A percentile compares a stretch with the other conserved stretches of the same genome.
phyloP scores from a whole-genome alignment of 202 grass and related monocot genomes.

The Elaeis oleifera region DNA sequence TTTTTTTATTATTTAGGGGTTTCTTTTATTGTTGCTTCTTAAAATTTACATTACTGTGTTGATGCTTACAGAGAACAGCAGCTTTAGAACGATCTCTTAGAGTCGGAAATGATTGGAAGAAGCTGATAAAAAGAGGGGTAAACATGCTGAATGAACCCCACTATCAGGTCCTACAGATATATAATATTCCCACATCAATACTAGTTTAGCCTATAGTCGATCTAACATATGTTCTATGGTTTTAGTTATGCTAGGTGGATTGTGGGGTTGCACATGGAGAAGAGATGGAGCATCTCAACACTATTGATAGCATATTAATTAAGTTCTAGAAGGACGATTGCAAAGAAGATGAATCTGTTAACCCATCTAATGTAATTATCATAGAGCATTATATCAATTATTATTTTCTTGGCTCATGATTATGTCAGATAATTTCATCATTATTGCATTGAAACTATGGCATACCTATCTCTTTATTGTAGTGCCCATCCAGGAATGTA shows the following conservation, averaged over 20 bases:
- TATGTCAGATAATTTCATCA: too few relatives aligned
- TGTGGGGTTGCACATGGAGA: slow-evolving; percentile 46
- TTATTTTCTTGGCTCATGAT: too few relatives aligned
- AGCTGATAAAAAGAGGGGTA: slow-evolving; percentile 63
- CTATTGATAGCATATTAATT: slow-evolving; percentile 60
- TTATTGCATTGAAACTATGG: too few relatives aligned
- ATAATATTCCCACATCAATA: slow-evolving; percentile 5
- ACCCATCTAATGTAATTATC: too few relatives aligned
- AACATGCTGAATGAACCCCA: slow-evolving; percentile 75
- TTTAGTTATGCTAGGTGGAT: slow-evolving; percentile 80
- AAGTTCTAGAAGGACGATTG: slow-evolving; percentile 33
- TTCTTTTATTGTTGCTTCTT: too few relatives aligned
- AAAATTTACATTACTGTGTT: slow-evolving; percentile 1
- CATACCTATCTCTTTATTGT: too few relatives aligned
- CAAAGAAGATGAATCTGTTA: too few relatives aligned
- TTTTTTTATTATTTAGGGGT: too few relatives aligned
- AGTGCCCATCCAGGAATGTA: too few relatives aligned
- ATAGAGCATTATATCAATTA: too few relatives aligned
- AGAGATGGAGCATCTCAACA: slow-evolving; percentile 64
- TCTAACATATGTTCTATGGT: slow-evolving; percentile 12
- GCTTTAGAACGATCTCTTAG: slow-evolving; percentile 54
- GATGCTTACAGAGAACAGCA: slow-evolving; percentile 47
- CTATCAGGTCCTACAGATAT: slow-evolving; percentile 53
- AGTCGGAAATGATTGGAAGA: slow-evolving; percentile 66
- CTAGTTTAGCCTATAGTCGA: background rate